These are phyloP conservation scores for Prasinococcaceae sp. DNA, from an alignment of 139 green algal genomes.

Conservation along the genomic window DNA sequence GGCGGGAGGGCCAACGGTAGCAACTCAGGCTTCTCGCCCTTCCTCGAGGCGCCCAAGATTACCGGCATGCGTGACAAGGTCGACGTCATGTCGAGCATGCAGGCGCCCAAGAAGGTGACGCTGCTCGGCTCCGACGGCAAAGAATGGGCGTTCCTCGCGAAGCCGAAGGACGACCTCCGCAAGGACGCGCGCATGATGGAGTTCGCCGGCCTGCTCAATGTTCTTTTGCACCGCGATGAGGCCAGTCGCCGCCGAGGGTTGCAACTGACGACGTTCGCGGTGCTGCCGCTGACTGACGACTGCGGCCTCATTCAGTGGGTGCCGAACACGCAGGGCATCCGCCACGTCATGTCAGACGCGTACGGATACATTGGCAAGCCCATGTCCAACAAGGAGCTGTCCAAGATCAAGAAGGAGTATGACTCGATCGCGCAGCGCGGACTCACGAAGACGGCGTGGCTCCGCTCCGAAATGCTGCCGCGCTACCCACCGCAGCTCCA, in stretches of 20 bases:
- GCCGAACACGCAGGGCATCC: slow-evolving; percentile 40
- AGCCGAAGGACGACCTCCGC: slow-evolving; percentile 94
- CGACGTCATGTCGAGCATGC: slow-evolving; percentile 56
- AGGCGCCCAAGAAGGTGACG: slow-evolving; percentile 80
- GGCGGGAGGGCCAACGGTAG: background rate
- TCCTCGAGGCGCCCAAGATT: background rate
- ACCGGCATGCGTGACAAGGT: slow-evolving; percentile 61
- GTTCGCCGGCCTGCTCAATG: slow-evolving; percentile 57
- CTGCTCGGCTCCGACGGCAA: slow-evolving; percentile 59
- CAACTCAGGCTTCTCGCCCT: background rate
- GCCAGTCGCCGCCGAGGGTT: slow-evolving; percentile 49
- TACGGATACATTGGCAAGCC: slow-evolving; percentile 40
- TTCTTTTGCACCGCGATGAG: slow-evolving; percentile 32
- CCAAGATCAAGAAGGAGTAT: slow-evolving; percentile 40
- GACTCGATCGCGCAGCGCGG: slow-evolving; percentile 25
- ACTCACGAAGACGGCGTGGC: slow-evolving; percentile 7
- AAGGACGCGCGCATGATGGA: slow-evolving; percentile 98
- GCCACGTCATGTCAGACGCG: slow-evolving; percentile 41
- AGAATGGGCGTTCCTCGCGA: slow-evolving; percentile 83
- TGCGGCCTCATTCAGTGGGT: slow-evolving; percentile 81
- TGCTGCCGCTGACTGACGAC: slow-evolving; percentile 84
- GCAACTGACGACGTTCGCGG: slow-evolving; percentile 65
- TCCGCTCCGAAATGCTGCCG: slow-evolving; percentile 31
- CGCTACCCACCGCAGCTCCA: slow-evolving; percentile 70
- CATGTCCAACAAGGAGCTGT: slow-evolving; percentile 1